Base-by-base conservation (phyloP, 202 grass and related monocot genomes). In the Brachypodium distachyon region DNA sequence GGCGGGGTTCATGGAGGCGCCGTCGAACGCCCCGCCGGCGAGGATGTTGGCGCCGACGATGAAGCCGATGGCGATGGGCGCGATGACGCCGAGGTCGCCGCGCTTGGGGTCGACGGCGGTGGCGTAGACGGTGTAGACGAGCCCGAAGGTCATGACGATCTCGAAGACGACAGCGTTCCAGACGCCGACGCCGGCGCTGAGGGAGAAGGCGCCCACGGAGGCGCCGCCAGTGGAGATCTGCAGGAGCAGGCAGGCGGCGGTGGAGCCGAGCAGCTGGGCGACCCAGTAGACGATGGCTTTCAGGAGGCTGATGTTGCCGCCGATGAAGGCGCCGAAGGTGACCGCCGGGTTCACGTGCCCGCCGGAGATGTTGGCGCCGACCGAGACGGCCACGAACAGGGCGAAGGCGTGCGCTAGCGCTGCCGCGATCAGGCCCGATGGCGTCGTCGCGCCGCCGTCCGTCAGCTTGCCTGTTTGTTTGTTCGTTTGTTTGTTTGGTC, bases 291-390 rank as follows among this genome's bases (percentile, higher is more conserved):
- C 84, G 12, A 88, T 56, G 9, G 78, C 87, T 38, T 84, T 79
- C n/a, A 97, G 2, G 18, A 97, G 84, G 41, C 61, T 90, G 64
- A 93, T 88, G 85, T 93, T 93, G 50, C 90, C 93, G 57, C 93
- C 93, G 6, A 97, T 59, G 44, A 93, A 86, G 12, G 90, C 93
- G 48, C 87, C 93, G 49, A 97, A 97, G 7, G 93, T 97, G 3
- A 97, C 93, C 0, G 93, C 93, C 17, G 93, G 93, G 80, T 97
- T 97, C 16, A 93, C 93, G 70, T 97, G 93, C 0, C 93, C 90
- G n/a, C 93, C 87, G 0, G 93, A 97, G 78, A 97, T 90, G 82
- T 97, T 93, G 67, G 87, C 90, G 7, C 82, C 86, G n/a, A 90
- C 84, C 1, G 90, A 52, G 1, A 97, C 90, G 0, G 87, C 90